Percentiles rank a stretch among this genome's conserved stretches.
These are phyloP conservation scores for Coemansia sp. DNA, from an alignment of 192 early-diverging fungal species.

Conservation along the genomic window DNA sequence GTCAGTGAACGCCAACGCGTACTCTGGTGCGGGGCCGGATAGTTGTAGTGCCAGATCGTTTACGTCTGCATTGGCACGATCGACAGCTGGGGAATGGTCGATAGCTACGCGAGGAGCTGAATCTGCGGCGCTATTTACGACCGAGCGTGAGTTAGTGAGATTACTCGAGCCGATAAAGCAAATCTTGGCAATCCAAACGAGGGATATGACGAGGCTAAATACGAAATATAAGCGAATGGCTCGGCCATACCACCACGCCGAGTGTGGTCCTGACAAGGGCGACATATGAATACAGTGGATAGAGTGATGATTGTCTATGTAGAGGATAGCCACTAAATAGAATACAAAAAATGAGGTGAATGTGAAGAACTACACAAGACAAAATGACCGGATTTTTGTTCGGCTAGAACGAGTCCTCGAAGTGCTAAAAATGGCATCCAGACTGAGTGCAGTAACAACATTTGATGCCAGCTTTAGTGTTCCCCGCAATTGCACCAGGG, in stretches of 20 bases:
- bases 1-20: slow-evolving; percentile 35
- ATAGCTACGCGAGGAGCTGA: not conserved
- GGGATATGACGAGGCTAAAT: slow-evolving; percentile 36
- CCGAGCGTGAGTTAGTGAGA: not conserved
- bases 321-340: not conserved
- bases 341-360: not conserved
- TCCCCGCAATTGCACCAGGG: slow-evolving; percentile 7
- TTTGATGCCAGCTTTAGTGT: not conserved
- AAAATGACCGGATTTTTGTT: not conserved
- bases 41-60: slow-evolving; percentile 15
- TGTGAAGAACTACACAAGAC: not conserved
- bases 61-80: not conserved
- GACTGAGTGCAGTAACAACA: not conserved
- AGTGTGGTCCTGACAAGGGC: slow-evolving; percentile 18
- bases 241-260: slow-evolving; percentile 53
- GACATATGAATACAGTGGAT: slow-evolving; percentile 6
- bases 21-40: slow-evolving; percentile 1
- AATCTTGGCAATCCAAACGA: slow-evolving; percentile 33
- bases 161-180: slow-evolving; percentile 12
- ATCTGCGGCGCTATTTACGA: not conserved
- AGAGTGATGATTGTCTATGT: not conserved
- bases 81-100: not conserved
- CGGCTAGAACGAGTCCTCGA: not conserved
- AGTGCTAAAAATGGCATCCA: not conserved
- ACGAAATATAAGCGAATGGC: slow-evolving; percentile 47